phyloP scores from a whole-genome alignment of 148 eudicot species.

The Chenopodium quinoa region DNA sequence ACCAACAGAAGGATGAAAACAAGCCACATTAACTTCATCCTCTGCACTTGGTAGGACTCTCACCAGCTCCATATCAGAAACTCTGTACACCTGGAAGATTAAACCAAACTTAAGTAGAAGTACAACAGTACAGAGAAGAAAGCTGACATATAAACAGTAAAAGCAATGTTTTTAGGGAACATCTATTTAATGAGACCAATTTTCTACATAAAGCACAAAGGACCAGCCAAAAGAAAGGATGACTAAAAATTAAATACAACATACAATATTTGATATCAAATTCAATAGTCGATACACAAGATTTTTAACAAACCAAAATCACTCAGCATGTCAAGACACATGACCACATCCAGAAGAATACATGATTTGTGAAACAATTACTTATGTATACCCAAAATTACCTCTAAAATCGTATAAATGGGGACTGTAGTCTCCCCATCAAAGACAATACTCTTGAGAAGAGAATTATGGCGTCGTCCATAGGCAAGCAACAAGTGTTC shows the following conservation, averaged over 20 bases:
- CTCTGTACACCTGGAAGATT: constrained; percentile 71
- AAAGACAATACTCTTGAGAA: constrained; percentile 87
- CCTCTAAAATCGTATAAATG: constrained; percentile 93
- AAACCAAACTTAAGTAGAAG: constrained; percentile 8
- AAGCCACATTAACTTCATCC: constrained; percentile 99
- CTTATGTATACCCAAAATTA: constrained; percentile 21
- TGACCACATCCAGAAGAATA: not conserved
- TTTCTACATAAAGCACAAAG: not conserved
- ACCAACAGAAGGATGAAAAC: constrained; percentile 93
- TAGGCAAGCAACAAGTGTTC: constrained; percentile 97
- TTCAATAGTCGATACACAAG: not conserved
- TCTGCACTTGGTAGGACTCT: constrained; percentile 97
- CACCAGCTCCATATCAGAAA: constrained; percentile 98
- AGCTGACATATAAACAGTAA: not conserved
- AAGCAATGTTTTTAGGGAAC: not conserved
- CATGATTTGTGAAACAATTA: too few relatives aligned
- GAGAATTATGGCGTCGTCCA: constrained; percentile 96
- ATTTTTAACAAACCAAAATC: not conserved
- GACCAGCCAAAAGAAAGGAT: not conserved
- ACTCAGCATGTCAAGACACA: not conserved
- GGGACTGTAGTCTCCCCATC: constrained; percentile 87
- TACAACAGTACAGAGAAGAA: not conserved
- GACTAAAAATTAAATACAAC: not conserved
- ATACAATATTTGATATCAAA: not conserved
- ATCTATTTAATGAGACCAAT: not conserved